Conservation (phyloP, 108 stramenopile species). For the Hondaea fermentalgiana region DNA sequence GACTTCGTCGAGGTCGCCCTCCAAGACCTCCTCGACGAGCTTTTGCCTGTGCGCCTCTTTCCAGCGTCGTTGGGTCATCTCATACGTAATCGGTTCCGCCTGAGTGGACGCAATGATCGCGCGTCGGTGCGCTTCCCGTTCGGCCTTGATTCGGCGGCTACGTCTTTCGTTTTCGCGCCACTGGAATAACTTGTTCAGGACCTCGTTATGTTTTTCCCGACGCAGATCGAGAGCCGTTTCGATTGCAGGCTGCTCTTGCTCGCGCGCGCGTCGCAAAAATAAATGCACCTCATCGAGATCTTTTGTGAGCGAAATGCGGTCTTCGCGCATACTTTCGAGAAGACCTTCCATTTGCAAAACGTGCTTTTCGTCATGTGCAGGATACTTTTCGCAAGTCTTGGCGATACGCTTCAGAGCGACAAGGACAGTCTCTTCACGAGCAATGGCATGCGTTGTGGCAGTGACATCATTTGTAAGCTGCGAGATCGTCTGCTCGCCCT, state of each 20-base stretch:
- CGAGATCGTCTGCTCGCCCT: background rate
- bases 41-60: background rate
- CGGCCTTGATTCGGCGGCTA: background rate
- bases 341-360: background rate
- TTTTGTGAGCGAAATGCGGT: background rate
- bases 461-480: background rate
- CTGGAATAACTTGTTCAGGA: background rate
- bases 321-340: background rate
- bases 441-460: background rate
- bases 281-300: background rate
- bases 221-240: background rate
- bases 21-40: background rate
- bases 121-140: background rate
- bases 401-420: background rate
- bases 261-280: background rate
- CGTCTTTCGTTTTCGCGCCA: background rate
- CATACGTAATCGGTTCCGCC: background rate
- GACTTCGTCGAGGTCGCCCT: background rate
- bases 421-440: background rate
- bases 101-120: background rate
- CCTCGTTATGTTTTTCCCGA: background rate
- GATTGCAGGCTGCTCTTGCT: background rate
- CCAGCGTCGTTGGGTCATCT: constrained; percentile 1
- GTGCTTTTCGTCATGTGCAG: background rate
- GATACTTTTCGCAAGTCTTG: background rate